Percentiles rank a stretch among this genome's conserved stretches.
Conservation (phyloP, 2,329 filamentous ascomycete species). For the Trichoderma sp. region DNA sequence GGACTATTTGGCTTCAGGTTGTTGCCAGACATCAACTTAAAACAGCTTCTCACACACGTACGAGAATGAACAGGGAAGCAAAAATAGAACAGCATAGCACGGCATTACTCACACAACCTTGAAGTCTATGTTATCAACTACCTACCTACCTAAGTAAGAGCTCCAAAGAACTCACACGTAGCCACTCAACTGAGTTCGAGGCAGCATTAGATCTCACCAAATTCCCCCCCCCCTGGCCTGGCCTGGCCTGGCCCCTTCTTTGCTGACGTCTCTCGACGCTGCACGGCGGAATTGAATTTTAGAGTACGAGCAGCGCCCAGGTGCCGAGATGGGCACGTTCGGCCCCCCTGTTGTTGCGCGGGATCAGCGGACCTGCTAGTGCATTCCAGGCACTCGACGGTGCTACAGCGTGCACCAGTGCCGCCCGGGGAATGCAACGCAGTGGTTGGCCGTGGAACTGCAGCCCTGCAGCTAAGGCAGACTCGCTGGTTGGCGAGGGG, state of each 20-base stretch:
- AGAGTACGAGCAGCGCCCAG: not conserved
- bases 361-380: conserved; percentile 8
- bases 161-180: not conserved
- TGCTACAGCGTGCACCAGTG: not conserved
- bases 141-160: not conserved
- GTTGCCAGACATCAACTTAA: not conserved
- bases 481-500: conserved; percentile 1
- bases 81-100: not conserved
- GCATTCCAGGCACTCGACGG: not conserved
- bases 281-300: not conserved
- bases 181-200: not conserved
- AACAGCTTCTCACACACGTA: conserved; percentile 4
- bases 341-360: not conserved
- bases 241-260: not conserved
- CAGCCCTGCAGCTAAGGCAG: conserved; percentile 10
- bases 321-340: conserved; percentile 7
- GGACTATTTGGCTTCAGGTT: not conserved
- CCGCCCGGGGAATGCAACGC: not conserved
- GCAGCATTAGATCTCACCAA: not conserved
- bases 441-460: conserved; percentile 7
- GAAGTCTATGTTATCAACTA: not conserved
- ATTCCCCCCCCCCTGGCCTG: not conserved
- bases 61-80: not conserved
- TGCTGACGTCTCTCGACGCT: not conserved
- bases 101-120: not conserved